Evolutionary conservation across 345 rosid species (phyloP), one percentile per base, ranked within the genome.

Genomic region (Hibiscus trionum): DNA sequence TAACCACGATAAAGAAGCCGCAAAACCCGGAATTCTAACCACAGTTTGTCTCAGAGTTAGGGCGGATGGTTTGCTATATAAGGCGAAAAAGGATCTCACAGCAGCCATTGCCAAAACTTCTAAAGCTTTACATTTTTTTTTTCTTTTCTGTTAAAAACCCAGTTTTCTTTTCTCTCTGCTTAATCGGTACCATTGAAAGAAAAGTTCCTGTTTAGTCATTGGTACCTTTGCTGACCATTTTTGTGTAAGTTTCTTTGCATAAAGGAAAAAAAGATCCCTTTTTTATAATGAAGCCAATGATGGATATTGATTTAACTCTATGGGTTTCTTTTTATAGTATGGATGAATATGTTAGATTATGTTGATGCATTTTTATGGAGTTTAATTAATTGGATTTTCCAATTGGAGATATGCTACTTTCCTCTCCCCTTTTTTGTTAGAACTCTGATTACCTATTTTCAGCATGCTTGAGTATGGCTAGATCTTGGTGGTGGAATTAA

Each of bases 1-100:
- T 86, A 86, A 90, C 88, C 84, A 84, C 60, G 82, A 88, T 87
- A 80, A 78, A 44, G 15, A 42, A 24, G 39, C 68, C 74, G 75
- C 15, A 70, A 81, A 84, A 79, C 76, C 70, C 78, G 80, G 85
- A 74, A 75, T 8, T 17, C 53, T 80, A 86, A 82, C 89, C 79
- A 66, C 83, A 84, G 91, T 88, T 87, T 77, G 49, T 82, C 77
- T 78, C 14, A 44, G 27, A 7, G 61, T 47, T 76, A 35, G 72
- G 69, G 72, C 66, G 31, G 76, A 65, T n/a, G 61, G 53, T 60
- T 56, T 55, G 60, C 39, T 72, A 80, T 74, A 75, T 52, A 73
- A 70, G 17, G 39, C 27, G 35, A 9, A 44, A 37, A 65, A 31
- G 57, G 39, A 17, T 50, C 29, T 14, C 44, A 57, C 7, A 55